These are phyloP conservation scores for Colletotrichum tropicicola DNA, from an alignment of 2,329 filamentous ascomycete genomes.

Conservation along the genomic window DNA sequence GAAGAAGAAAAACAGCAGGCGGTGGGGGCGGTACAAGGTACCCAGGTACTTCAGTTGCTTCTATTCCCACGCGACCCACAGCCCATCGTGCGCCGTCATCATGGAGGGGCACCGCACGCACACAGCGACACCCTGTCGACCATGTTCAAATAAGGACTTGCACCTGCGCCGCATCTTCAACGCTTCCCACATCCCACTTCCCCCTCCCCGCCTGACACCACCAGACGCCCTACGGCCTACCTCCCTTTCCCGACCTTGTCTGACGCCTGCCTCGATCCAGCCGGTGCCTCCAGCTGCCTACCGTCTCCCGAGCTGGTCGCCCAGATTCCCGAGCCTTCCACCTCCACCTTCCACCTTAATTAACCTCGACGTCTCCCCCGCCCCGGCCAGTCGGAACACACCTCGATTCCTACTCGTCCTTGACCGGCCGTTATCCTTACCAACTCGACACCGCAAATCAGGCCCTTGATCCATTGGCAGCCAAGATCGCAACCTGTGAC, in stretches of 20 bases:
- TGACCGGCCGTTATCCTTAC: neutral
- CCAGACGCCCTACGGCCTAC: constrained; percentile 1
- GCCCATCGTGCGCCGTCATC: constrained; percentile 30
- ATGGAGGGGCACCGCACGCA: constrained; percentile 22
- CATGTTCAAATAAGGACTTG: constrained; percentile 31
- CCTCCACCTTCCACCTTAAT: neutral
- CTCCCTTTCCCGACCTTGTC: neutral
- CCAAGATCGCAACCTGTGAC: neutral
- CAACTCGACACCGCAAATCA: neutral
- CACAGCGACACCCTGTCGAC: constrained; percentile 5
- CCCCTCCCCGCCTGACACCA: constrained; percentile 18
- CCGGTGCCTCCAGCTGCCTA: neutral
- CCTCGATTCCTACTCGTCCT: constrained; percentile 9
- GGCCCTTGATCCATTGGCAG: neutral
- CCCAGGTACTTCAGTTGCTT: constrained; percentile 5
- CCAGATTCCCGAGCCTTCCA: neutral
- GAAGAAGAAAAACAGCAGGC: neutral
- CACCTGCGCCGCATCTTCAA: constrained; percentile 28
- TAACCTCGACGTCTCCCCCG: neutral
- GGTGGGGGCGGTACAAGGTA: constrained; percentile 12
- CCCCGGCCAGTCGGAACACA: constrained; percentile 2
- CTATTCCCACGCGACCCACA: too few relatives aligned
- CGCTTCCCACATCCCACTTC: constrained; percentile 25
- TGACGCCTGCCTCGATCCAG: neutral
- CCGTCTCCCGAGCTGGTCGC: neutral